Percentiles rank a stretch among this genome's conserved stretches.
Conservation (phyloP, 2,329 filamentous ascomycete species). For the Sclerotinia borealis region DNA sequence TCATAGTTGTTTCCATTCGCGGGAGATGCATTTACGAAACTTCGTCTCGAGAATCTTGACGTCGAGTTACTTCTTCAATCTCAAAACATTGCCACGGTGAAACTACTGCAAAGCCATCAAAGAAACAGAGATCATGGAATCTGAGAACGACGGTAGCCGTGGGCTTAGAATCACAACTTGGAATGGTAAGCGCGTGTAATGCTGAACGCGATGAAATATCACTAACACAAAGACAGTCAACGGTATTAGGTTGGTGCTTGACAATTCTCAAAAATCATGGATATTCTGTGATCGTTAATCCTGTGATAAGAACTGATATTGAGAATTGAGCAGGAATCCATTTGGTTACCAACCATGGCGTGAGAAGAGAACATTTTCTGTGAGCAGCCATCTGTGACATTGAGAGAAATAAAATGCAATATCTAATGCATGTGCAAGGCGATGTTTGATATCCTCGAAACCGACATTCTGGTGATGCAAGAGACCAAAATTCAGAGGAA, state of each 20-base stretch:
- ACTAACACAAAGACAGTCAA: slow-evolving; percentile 51
- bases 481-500: slow-evolving; percentile 95
- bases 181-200: slow-evolving; percentile 56
- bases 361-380: slow-evolving; percentile 62
- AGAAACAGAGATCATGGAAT: not conserved
- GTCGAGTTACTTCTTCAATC: not conserved
- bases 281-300: not conserved
- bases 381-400: slow-evolving; percentile 31
- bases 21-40: slow-evolving; percentile 4
- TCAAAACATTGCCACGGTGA: not conserved
- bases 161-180: slow-evolving; percentile 76
- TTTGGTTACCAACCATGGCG: slow-evolving; percentile 83
- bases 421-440: slow-evolving; percentile 42
- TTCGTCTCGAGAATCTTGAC: not conserved
- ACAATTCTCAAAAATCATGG: not conserved
- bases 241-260: slow-evolving; percentile 58
- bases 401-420: not conserved
- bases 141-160: slow-evolving; percentile 41
- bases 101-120: not conserved
- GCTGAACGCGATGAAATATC: not conserved
- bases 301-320: not conserved
- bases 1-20: not conserved
- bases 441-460: slow-evolving; percentile 91
- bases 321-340: slow-evolving; percentile 53
- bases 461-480: slow-evolving; percentile 92